Percentiles rank a stretch among this genome's conserved stretches.
Evolutionary conservation across 129 eudicot species (phyloP).

Genomic region (Centella asiatica): DNA sequence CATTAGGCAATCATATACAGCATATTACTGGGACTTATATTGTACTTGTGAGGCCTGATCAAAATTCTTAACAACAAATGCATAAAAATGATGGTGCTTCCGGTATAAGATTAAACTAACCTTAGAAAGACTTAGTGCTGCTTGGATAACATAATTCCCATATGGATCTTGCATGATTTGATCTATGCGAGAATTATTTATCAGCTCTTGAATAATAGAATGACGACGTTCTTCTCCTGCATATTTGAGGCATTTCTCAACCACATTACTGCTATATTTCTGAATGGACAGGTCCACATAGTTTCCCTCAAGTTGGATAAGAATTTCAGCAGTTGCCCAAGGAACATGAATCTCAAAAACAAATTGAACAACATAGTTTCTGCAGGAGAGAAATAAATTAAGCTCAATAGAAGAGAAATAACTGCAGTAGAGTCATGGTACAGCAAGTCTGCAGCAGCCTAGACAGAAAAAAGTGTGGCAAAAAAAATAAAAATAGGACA

Average conservation of each 20-base stretch:
- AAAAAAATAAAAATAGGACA: too few relatives aligned
- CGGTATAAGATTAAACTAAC: slow-evolving; percentile 8
- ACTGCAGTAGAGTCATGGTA: too few relatives aligned
- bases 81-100: neutral
- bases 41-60: neutral
- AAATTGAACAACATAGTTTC: slow-evolving; percentile 52
- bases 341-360: slow-evolving; percentile 44
- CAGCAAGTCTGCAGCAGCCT: too few relatives aligned
- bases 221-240: slow-evolving; percentile 41
- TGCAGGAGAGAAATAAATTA: slow-evolving; percentile 18
- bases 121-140: slow-evolving; percentile 50
- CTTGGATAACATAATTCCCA: slow-evolving; percentile 52
- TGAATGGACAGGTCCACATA: slow-evolving; percentile 48
- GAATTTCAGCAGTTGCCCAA: slow-evolving; percentile 42
- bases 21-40: neutral
- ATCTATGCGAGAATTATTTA: slow-evolving; percentile 40
- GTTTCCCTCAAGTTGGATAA: slow-evolving; percentile 47
- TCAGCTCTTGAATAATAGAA: slow-evolving; percentile 34
- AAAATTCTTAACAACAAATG: neutral
- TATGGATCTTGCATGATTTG: slow-evolving; percentile 59
- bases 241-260: slow-evolving; percentile 48
- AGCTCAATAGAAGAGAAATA: neutral
- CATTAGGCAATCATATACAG: too few relatives aligned
- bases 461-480: too few relatives aligned
- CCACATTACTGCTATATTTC: slow-evolving; percentile 54